Conservation (phyloP, 768 basidiomycete species). For the Lactifluus subvellereus region DNA sequence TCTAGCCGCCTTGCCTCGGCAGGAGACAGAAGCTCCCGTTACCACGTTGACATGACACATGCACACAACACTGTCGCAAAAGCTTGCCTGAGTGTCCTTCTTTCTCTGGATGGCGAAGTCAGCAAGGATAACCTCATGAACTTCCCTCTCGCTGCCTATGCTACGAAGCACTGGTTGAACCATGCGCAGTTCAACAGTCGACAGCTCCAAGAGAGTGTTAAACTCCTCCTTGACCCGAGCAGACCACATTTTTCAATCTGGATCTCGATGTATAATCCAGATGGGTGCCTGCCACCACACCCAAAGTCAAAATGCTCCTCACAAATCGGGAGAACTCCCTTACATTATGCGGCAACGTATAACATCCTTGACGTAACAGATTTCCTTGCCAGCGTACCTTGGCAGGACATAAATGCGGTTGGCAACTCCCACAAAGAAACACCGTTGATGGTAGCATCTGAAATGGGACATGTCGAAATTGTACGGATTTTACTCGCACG, state of each 20-base stretch:
- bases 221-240: not conserved
- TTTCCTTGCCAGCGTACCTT: no score
- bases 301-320: not conserved
- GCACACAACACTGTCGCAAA: not conserved
- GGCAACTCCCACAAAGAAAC: no score
- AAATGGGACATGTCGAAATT: not conserved
- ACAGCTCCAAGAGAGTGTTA: not conserved
- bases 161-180: not conserved
- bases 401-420: no score
- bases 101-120: not conserved
- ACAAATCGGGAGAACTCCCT: not conserved
- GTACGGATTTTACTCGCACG: not conserved
- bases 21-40: not conserved
- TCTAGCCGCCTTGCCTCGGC: not conserved
- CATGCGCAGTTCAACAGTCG: not conserved
- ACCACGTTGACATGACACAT: not conserved
- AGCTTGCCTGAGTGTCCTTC: not conserved
- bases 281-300: not conserved
- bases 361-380: no score
- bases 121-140: not conserved
- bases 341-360: not conserved
- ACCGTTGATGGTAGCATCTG: not conserved
- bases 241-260: not conserved
- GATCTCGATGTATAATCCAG: not conserved
- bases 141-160: not conserved